These are phyloP conservation scores for Begonia peltatifolia DNA, from an alignment of 306 rosid species.

Conservation along the genomic window DNA sequence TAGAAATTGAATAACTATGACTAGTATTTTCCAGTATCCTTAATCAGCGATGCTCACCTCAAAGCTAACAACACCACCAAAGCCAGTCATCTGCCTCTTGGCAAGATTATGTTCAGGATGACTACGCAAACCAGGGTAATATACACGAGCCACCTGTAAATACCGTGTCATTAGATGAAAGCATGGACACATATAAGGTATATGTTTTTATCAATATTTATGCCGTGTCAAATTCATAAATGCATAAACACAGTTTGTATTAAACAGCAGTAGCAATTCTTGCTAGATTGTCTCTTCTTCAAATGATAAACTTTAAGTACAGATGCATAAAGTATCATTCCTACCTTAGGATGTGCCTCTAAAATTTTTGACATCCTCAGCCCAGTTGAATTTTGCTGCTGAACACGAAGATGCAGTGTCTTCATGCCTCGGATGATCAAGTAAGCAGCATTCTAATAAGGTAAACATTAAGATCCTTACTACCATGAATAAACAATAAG, in stretches of 20 bases:
- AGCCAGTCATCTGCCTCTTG: slow-evolving; percentile 90
- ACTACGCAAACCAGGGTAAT: slow-evolving; percentile 82
- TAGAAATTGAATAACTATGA: not conserved
- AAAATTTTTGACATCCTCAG: slow-evolving; percentile 73
- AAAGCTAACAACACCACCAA: slow-evolving; percentile 93
- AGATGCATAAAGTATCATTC: not conserved
- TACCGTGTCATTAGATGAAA: too few species aligned
- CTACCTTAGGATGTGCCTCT: slow-evolving; percentile 98
- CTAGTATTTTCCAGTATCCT: not conserved
- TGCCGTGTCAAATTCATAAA: too few species aligned
- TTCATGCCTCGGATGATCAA: slow-evolving; percentile 91
- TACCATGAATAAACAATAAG: not conserved
- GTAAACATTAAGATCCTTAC: not conserved
- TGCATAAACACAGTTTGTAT: too few species aligned
- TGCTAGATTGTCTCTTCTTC: slow-evolving; percentile 4
- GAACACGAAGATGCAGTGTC: slow-evolving; percentile 89
- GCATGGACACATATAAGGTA: too few species aligned
- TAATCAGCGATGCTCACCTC: slow-evolving; percentile 30
- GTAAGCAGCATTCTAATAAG: slow-evolving; percentile 49
- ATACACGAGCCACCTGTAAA: slow-evolving; percentile 71
- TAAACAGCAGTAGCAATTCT: too few species aligned
- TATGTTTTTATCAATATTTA: too few species aligned
- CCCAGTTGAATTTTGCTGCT: slow-evolving; percentile 82
- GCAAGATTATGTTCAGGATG: slow-evolving; percentile 96
- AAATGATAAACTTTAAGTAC: not conserved